Percentiles rank a stretch among this genome's conserved stretches.
Conservation (phyloP, 2,329 filamentous ascomycete species). For the Cordyceps cicadae region DNA sequence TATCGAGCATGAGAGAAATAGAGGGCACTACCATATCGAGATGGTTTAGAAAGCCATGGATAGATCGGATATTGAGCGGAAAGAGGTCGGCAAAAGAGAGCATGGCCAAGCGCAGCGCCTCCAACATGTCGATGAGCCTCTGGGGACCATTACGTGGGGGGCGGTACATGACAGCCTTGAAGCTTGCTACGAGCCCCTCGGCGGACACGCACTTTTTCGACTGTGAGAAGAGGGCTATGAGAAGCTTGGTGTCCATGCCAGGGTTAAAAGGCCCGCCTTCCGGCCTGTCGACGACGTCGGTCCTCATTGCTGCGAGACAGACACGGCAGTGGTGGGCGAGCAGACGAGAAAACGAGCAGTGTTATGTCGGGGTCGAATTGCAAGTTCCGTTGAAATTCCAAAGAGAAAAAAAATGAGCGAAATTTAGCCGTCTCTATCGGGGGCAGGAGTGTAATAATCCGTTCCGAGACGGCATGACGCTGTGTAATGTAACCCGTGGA, state of each 20-base stretch:
- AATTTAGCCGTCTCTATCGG: background rate
- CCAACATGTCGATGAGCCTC: background rate
- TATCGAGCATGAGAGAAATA: background rate
- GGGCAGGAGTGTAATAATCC: background rate
- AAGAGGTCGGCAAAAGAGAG: conserved; percentile 9
- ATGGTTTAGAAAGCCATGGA: conserved; percentile 1
- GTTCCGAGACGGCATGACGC: background rate
- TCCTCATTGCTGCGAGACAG: background rate
- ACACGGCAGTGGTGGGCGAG: background rate
- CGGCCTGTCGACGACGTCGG: background rate
- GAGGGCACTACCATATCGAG: conserved; percentile 5
- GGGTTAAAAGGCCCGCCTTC: background rate
- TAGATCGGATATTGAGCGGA: background rate
- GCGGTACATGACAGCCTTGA: background rate
- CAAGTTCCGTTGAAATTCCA: background rate
- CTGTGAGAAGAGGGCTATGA: conserved; percentile 4
- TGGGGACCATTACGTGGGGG: background rate
- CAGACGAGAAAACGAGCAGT: background rate
- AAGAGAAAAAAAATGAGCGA: too few relatives aligned
- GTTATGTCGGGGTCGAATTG: background rate
- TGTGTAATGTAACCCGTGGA: background rate
- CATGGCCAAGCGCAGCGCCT: background rate
- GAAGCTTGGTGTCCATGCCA: conserved; percentile 2
- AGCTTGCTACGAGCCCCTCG: background rate
- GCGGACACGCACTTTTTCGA: conserved; percentile 1